Evolutionary conservation across 1,284 basidiomycete species (phyloP).

Genomic region (Gastroboletus turbinatus): DNA sequence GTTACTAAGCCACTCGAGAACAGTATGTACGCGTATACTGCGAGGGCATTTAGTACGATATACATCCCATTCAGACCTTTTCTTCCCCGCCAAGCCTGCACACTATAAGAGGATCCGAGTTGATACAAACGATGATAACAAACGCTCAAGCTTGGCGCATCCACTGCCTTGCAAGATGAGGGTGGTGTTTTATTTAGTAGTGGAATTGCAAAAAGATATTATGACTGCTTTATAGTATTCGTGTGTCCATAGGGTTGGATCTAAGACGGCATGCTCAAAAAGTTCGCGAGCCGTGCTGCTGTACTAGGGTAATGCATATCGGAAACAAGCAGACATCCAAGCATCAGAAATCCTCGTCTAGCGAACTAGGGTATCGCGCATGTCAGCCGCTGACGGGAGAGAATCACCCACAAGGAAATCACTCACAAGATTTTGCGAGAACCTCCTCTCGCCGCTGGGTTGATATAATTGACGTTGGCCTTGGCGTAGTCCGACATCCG

Average conservation of each 20-base stretch:
- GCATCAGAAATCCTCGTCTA: conserved; percentile 19
- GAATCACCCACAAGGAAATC: neutral
- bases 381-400: neutral
- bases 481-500: conserved; percentile 88
- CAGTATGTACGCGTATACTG: too few relatives aligned
- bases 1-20: too few relatives aligned
- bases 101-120: too few relatives aligned
- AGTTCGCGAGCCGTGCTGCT: too few relatives aligned
- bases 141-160: too few relatives aligned
- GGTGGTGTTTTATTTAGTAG: neutral
- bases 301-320: neutral
- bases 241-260: neutral
- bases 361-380: conserved; percentile 1
- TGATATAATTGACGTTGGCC: conserved; percentile 56
- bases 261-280: neutral
- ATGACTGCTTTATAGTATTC: neutral
- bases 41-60: too few relatives aligned
- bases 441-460: conserved; percentile 34
- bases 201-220: neutral
- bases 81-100: too few relatives aligned
- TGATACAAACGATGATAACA: too few relatives aligned
- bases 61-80: too few relatives aligned
- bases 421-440: conserved; percentile 51
- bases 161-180: neutral
- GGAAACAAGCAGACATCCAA: neutral